Evolutionary conservation across 352 stramenopile genomes (phyloP), one percentile per base, ranked within the genome.

Genomic region (Pythium dissotocum): DNA sequence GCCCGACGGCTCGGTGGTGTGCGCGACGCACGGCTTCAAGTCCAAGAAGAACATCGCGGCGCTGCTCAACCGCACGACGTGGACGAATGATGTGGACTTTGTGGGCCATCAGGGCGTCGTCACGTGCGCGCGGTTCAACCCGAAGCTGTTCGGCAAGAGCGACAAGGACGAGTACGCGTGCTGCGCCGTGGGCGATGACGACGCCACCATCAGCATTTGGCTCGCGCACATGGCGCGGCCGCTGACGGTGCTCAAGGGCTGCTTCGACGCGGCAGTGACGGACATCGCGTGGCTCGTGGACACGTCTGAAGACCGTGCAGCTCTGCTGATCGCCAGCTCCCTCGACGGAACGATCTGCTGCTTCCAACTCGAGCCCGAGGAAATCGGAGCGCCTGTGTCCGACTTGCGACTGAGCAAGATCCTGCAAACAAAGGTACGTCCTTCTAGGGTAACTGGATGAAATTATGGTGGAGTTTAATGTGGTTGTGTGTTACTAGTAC

Each of bases 31-130:
- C 60, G 88, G 85, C 44, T 94, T 91, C 73, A 90, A 78, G 59
- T 96, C 88, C 16, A 95, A 94, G 77, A 93, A 93, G 69, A 91
- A 96, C 44, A 88, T 94, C 33, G 88, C 83, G 1, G 85, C 88
- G 5, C 65, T 96, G 49, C 69, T 96, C 9, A 86, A 94, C 44
- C 83, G 88, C 28, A 75, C 78, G 53, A 83, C 83, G 21, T 96
- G 88, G 88, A 79, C 73, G 6, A 91, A 96, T 52, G 86, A 96
- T 8, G 75, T 96, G 38, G 93, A 94, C 46, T 94, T 96, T 71
- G 88, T 96, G 1, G 88, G 88, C 2, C 88, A 96, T 35, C 77
- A 88, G 59, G 74, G 82, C 3, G 82, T 94, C 28, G 88, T 96
- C 18, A 95, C 88, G 13, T 87, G 76, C 63, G 76, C 85, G n/a